Evolutionary conservation across 768 basidiomycete genomes (phyloP).

Genomic region (Ramaria sp.): DNA sequence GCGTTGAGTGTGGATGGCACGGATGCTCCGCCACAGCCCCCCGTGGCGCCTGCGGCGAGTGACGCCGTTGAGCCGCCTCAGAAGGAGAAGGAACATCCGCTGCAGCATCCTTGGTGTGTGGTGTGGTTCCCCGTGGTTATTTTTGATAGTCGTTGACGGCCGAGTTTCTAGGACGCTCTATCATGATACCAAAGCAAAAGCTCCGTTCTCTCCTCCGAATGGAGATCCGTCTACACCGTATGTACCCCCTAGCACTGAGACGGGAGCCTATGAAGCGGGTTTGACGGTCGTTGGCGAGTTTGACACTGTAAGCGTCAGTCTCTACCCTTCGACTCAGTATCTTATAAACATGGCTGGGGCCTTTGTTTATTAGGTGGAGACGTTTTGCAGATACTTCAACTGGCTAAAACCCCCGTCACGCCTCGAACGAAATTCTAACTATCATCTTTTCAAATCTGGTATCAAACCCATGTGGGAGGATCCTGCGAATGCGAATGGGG

Average conservation of each 20-base stretch:
- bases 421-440: conserved; percentile 84
- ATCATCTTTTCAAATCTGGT: conserved; percentile 89
- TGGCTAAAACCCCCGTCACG: conserved; percentile 88
- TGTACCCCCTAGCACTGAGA: conserved; percentile 34
- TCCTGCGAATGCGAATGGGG: conserved; percentile 80
- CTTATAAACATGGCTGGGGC: background rate
- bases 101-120: conserved; percentile 72
- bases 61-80: conserved; percentile 76
- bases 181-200: conserved; percentile 77
- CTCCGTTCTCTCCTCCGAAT: conserved; percentile 41
- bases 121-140: too few relatives aligned
- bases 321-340: background rate
- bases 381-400: conserved; percentile 86
- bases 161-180: conserved; percentile 62
- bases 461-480: conserved; percentile 99
- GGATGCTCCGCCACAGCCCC: conserved; percentile 33
- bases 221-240: conserved; percentile 14
- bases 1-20: conserved; percentile 49
- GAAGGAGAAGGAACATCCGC: conserved; percentile 59
- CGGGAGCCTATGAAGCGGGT: conserved; percentile 74
- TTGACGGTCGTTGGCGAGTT: conserved; percentile 83
- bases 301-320: conserved; percentile 41
- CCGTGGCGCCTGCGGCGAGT: conserved; percentile 63
- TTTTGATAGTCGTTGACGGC: conserved; percentile 2
- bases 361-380: conserved; percentile 44